phyloP scores from a whole-genome alignment of 352 stramenopile genomes.

The Phytophthora hibernalis region DNA sequence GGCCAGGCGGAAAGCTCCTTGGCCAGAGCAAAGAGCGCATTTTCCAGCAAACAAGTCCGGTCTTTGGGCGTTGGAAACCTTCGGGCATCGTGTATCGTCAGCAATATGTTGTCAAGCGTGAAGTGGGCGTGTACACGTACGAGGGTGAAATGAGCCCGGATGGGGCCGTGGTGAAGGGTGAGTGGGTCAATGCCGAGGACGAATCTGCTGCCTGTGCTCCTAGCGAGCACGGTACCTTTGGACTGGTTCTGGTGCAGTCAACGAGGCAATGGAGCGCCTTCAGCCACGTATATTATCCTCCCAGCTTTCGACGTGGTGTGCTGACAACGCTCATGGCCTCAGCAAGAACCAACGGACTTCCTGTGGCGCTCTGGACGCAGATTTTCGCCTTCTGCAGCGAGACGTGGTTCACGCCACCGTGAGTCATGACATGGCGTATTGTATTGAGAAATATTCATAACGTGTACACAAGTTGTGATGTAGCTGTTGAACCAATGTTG shows the following conservation, averaged over 20 bases:
- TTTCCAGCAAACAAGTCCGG: slow-evolving; percentile 54
- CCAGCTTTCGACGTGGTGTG: slow-evolving; percentile 45
- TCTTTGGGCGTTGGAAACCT: slow-evolving; percentile 53
- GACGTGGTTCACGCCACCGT: slow-evolving; percentile 50
- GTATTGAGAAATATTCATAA: slow-evolving; percentile 7
- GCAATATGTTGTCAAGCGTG: slow-evolving; percentile 65
- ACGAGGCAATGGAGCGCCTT: slow-evolving; percentile 52
- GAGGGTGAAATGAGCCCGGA: slow-evolving; percentile 42
- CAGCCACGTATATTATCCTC: slow-evolving; percentile 57
- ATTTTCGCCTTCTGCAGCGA: slow-evolving; percentile 67
- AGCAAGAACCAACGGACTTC: slow-evolving; percentile 46
- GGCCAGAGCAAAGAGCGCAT: slow-evolving; percentile 62
- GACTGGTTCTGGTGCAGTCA: slow-evolving; percentile 50
- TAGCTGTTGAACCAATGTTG: slow-evolving; percentile 1
- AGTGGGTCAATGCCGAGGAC: slow-evolving; percentile 57
- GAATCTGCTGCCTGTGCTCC: slow-evolving; percentile 25
- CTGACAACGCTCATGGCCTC: slow-evolving; percentile 59
- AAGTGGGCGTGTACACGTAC: slow-evolving; percentile 70
- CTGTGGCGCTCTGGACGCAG: slow-evolving; percentile 53
- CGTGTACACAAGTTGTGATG: no score
- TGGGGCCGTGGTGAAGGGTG: slow-evolving; percentile 51
- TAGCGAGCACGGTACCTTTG: slow-evolving; percentile 69
- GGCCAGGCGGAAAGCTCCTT: slow-evolving; percentile 39
- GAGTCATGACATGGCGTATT: no score
- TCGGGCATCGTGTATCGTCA: slow-evolving; percentile 51